These are phyloP conservation scores for Tritrichomonas musculus DNA, from an alignment of 208 protist genomes.

Conservation along the genomic window DNA sequence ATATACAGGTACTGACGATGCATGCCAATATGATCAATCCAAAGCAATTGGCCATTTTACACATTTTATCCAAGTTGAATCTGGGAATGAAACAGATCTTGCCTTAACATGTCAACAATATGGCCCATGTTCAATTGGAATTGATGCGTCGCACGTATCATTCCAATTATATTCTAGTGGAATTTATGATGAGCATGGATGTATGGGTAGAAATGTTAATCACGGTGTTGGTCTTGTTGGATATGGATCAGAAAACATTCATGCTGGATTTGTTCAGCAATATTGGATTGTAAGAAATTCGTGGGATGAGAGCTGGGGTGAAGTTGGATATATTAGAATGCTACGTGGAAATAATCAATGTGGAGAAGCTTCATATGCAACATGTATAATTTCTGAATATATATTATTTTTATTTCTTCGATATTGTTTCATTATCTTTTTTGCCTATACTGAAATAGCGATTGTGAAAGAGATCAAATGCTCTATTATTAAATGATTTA, in stretches of 20 bases:
- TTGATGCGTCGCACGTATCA: background rate
- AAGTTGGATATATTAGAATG: background rate
- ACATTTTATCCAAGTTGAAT: background rate
- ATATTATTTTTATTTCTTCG: background rate
- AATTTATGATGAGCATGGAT: background rate
- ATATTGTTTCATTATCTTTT: background rate
- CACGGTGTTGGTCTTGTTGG: background rate
- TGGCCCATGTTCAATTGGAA: background rate
- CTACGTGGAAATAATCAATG: slow-evolving; percentile 39
- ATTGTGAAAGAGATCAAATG: too few species aligned
- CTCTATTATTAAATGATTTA: too few species aligned
- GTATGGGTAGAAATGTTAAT: background rate
- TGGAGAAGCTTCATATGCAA: background rate
- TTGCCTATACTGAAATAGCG: too few species aligned
- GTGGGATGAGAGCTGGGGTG: background rate
- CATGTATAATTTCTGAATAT: background rate
- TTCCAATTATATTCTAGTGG: background rate
- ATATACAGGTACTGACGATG: background rate
- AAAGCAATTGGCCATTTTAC: background rate
- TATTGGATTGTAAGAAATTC: background rate
- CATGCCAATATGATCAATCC: background rate
- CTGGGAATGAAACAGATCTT: background rate
- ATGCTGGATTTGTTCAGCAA: too few species aligned
- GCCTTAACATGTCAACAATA: background rate
- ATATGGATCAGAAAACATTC: background rate